phyloP scores from a whole-genome alignment of 305 asterid species.

The Fraxinus dipetala region DNA sequence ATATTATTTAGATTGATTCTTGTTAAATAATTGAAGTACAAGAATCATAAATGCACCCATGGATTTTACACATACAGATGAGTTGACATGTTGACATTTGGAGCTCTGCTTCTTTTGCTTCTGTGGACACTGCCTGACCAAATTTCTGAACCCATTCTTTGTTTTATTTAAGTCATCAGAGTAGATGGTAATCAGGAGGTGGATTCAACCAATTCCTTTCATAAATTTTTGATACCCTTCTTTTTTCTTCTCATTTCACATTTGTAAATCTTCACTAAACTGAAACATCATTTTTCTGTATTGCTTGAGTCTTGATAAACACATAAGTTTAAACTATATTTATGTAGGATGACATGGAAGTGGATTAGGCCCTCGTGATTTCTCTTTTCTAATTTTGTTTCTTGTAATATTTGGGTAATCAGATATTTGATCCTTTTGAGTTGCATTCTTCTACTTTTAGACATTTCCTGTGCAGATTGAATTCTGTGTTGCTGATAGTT shows the following conservation, averaged over 20 bases:
- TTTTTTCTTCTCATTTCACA: neutral
- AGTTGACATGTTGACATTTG: neutral
- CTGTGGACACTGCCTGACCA: neutral
- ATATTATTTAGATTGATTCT: neutral
- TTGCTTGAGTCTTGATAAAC: neutral
- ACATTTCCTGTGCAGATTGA: neutral
- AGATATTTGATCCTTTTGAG: neutral
- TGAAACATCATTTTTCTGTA: neutral
- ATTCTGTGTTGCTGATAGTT: neutral
- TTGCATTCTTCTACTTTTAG: neutral
- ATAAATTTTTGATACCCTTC: neutral
- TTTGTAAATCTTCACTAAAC: neutral
- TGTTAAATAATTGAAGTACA: neutral
- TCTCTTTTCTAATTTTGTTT: neutral
- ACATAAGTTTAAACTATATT: neutral
- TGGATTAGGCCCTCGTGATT: neutral
- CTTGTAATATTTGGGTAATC: neutral
- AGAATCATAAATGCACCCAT: neutral
- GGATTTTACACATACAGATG: neutral
- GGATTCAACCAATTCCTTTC: neutral
- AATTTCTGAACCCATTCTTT: neutral
- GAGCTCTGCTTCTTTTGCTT: neutral
- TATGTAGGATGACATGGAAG: neutral
- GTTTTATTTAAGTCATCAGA: neutral
- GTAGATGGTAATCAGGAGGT: neutral